These are phyloP conservation scores for Psidium guajava DNA, from an alignment of 345 rosid genomes.

Conservation along the genomic window DNA sequence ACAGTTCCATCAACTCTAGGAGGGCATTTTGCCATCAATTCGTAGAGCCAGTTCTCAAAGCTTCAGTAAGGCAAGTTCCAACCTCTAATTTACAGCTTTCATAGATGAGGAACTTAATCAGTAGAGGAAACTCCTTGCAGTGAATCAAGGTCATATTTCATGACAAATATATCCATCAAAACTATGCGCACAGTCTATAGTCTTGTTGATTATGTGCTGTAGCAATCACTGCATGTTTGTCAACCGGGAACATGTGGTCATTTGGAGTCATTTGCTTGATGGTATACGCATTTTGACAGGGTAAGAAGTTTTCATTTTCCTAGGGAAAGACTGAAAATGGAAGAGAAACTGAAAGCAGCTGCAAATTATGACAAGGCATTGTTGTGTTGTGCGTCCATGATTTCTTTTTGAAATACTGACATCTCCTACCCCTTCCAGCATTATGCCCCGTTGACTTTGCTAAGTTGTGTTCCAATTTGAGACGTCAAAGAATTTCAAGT, in stretches of 20 bases:
- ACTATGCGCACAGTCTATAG: background rate
- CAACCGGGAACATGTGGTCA: background rate
- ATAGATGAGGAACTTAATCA: background rate
- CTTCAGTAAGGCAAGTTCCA: background rate
- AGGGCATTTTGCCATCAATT: background rate
- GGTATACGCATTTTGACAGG: background rate
- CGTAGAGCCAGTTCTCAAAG: background rate
- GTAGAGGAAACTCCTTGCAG: background rate
- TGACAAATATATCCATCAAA: background rate
- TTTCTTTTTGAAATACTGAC: background rate
- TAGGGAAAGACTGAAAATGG: background rate
- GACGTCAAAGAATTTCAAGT: background rate
- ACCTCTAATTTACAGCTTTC: background rate
- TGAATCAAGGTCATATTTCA: background rate
- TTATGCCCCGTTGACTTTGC: constrained; percentile 71
- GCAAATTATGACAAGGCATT: background rate
- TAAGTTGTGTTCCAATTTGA: constrained; percentile 54
- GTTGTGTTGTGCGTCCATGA: background rate
- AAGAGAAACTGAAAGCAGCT: constrained; percentile 15
- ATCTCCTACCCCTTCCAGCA: constrained; percentile 19
- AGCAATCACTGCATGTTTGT: background rate
- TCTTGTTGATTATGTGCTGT: background rate
- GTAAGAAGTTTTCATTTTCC: background rate
- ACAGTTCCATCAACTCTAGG: background rate
- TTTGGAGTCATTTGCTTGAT: background rate